Evolutionary conservation across 2,329 filamentous ascomycete species (phyloP).

Genomic region (Dactylellina sp.): DNA sequence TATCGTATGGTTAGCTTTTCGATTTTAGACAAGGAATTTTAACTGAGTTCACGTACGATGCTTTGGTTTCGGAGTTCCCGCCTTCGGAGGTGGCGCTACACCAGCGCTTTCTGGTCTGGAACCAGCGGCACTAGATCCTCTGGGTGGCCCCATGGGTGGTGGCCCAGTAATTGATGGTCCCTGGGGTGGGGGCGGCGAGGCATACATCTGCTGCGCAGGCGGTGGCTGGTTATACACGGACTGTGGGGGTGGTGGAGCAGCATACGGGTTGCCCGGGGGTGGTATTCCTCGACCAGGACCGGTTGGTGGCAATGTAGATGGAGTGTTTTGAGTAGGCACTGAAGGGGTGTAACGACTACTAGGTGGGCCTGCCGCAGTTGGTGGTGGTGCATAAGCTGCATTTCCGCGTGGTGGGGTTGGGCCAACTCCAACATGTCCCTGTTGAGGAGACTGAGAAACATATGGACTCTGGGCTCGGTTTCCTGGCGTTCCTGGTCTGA

Average conservation of each 20-base stretch:
- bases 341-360: constrained; percentile 46
- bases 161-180: constrained; percentile 62
- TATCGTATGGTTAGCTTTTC: constrained; percentile 61
- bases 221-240: constrained; percentile 57
- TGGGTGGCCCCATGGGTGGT: too few species aligned
- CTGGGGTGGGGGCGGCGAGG: constrained; percentile 55
- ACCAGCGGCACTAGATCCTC: too few species aligned
- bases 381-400: constrained; percentile 73
- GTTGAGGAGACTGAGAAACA: constrained; percentile 68
- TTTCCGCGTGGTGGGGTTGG: constrained; percentile 65
- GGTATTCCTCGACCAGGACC: constrained; percentile 61
- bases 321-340: constrained; percentile 18
- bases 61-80: constrained; percentile 68
- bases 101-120: too few species aligned
- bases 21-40: constrained; percentile 2
- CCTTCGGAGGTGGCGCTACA: constrained; percentile 67
- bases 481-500: constrained; percentile 68
- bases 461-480: constrained; percentile 70
- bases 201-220: constrained; percentile 61
- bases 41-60: constrained; percentile 69
- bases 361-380: constrained; percentile 63
- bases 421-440: constrained; percentile 63
- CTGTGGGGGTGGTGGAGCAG: constrained; percentile 62
- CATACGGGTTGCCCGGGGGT: constrained; percentile 64
- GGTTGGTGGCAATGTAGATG: constrained; percentile 20